Conservation (phyloP, 2,329 filamentous ascomycete species). For the Xylariaceae sp. region DNA sequence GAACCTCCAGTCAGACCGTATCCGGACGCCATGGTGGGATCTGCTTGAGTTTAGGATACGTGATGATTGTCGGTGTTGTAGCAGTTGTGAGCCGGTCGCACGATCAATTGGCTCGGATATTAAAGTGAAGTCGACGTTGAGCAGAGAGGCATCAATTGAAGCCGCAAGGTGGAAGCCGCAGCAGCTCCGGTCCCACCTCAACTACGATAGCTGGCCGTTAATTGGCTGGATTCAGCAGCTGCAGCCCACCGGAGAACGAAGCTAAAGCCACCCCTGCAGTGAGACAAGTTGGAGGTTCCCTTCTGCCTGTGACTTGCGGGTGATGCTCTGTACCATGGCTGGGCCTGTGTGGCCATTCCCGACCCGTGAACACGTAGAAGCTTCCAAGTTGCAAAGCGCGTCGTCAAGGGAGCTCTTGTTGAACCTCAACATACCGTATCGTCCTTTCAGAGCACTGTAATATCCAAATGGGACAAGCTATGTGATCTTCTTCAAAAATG, state of each 20-base stretch:
- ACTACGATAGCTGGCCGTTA: not conserved
- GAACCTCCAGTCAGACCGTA: constrained; percentile 77
- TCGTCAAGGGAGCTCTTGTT: not conserved
- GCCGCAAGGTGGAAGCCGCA: not conserved
- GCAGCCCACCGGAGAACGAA: not conserved
- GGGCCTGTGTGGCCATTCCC: too few species aligned
- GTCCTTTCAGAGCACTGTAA: not conserved
- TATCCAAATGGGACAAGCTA: constrained; percentile 3
- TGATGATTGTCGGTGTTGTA: too few species aligned
- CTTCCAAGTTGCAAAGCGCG: not conserved
- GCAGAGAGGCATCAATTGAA: constrained; percentile 4
- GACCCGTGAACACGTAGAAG: not conserved
- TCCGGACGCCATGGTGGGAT: constrained; percentile 68
- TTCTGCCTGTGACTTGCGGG: too few species aligned
- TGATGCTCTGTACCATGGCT: too few species aligned
- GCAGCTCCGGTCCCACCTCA: not conserved
- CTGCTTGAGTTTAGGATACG: too few species aligned
- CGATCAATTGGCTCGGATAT: too few species aligned
- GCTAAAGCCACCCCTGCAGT: not conserved
- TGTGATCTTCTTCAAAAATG: constrained; percentile 23
- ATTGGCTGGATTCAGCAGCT: not conserved
- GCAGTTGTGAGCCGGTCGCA: too few species aligned
- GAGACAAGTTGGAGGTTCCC: too few species aligned
- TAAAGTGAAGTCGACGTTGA: not conserved
- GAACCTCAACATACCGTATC: not conserved